phyloP scores from a whole-genome alignment of 164 flowering plant species.

The Sextonia rubra region DNA sequence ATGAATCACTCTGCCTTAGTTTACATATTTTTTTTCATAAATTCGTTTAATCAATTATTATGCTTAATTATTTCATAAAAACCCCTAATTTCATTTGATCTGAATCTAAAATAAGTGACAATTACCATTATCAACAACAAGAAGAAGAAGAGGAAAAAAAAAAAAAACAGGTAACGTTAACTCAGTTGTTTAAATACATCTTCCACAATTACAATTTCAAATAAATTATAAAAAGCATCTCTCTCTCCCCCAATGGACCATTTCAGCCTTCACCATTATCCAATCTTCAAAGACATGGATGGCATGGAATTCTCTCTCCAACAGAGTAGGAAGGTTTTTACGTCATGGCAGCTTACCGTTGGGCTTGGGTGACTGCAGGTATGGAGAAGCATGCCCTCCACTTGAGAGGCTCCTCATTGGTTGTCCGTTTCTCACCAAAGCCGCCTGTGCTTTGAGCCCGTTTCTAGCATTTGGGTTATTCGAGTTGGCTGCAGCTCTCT shows the following conservation, averaged over 20 bases:
- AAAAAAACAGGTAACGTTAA: neutral
- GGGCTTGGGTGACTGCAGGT: conserved; percentile 52
- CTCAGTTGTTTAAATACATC: neutral
- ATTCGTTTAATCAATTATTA: too few relatives aligned
- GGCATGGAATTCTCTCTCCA: conserved; percentile 6
- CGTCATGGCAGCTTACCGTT: conserved; percentile 34
- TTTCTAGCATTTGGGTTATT: conserved; percentile 38
- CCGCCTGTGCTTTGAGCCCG: conserved; percentile 32
- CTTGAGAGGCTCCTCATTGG: conserved; percentile 49
- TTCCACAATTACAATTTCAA: conserved; percentile 7
- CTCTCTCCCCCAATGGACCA: neutral
- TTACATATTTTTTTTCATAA: too few relatives aligned
- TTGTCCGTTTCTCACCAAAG: conserved; percentile 43
- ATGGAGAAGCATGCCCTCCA: conserved; percentile 56
- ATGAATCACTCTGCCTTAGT: too few relatives aligned
- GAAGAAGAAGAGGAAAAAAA: neutral
- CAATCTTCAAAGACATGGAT: conserved; percentile 7
- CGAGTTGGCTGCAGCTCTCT: conserved; percentile 44
- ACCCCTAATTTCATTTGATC: too few relatives aligned
- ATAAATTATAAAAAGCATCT: conserved; percentile 5
- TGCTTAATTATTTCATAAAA: too few relatives aligned
- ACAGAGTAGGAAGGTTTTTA: conserved; percentile 2
- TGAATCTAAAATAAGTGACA: neutral
- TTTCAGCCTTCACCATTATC: conserved; percentile 1
- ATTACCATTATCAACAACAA: neutral